A percentile compares a stretch with the other conserved stretches of the same genome.
phyloP scores from a whole-genome alignment of 2,329 filamentous ascomycete species.

The Calonectria henricotiae region DNA sequence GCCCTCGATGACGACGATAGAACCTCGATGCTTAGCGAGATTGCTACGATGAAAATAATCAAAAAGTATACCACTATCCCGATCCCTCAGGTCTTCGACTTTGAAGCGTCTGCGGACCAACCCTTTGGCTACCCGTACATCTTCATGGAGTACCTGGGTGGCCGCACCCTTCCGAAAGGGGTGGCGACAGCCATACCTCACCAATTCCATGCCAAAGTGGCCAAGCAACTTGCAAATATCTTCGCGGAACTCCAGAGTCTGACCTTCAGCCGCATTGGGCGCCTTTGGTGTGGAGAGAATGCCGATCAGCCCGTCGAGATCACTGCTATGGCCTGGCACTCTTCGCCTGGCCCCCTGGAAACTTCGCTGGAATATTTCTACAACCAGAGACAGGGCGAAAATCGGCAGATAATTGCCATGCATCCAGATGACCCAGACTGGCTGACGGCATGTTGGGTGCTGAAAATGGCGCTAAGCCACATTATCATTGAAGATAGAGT shows the following conservation, averaged over 20 bases:
- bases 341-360: conserved; percentile 47
- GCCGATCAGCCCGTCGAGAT: conserved; percentile 48
- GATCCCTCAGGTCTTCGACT: conserved; percentile 47
- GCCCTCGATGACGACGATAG: conserved; percentile 28
- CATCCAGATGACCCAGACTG: conserved; percentile 52
- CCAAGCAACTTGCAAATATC: conserved; percentile 49
- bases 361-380: conserved; percentile 55
- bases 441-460: conserved; percentile 55
- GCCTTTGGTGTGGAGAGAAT: conserved; percentile 51
- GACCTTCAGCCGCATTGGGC: conserved; percentile 51
- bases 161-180: conserved; percentile 38
- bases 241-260: conserved; percentile 50
- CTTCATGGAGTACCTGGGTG: conserved; percentile 49
- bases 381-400: conserved; percentile 47
- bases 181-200: conserved; percentile 43
- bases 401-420: conserved; percentile 43
- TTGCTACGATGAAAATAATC: conserved; percentile 52
- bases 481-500: conserved; percentile 53
- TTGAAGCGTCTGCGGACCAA: conserved; percentile 43
- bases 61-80: conserved; percentile 46
- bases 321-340: conserved; percentile 46
- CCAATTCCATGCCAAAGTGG: conserved; percentile 47
- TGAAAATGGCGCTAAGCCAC: conserved; percentile 52
- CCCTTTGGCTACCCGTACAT: conserved; percentile 51
- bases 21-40: conserved; percentile 51